Percentiles rank a stretch among this genome's conserved stretches.
phyloP scores from a whole-genome alignment of 2,329 filamentous ascomycete species.

The Neonectria hederae region DNA sequence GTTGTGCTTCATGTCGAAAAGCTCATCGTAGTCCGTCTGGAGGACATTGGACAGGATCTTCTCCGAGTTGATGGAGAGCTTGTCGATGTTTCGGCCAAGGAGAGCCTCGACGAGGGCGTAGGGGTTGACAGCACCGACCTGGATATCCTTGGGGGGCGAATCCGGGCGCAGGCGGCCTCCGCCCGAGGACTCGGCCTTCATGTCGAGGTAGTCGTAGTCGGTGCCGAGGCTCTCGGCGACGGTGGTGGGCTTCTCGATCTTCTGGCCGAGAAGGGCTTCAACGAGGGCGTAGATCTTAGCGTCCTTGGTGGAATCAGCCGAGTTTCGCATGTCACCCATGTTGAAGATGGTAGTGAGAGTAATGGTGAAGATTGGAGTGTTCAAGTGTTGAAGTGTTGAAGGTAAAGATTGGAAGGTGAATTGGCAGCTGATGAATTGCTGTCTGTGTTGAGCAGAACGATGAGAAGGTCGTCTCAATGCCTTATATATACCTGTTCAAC shows the following conservation, averaged over 20 bases:
- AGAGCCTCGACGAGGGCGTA: constrained; percentile 56
- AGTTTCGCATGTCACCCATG: constrained; percentile 31
- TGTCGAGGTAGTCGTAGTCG: constrained; percentile 49
- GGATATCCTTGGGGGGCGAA: constrained; percentile 50
- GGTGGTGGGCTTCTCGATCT: constrained; percentile 40
- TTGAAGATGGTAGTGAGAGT: constrained; percentile 4
- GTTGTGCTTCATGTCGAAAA: constrained; percentile 56
- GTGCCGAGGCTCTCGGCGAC: constrained; percentile 40
- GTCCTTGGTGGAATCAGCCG: constrained; percentile 19
- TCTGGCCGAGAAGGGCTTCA: constrained; percentile 50
- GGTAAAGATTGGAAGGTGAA: neutral
- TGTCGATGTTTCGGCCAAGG: constrained; percentile 53
- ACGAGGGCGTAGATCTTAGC: constrained; percentile 46
- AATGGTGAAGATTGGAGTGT: neutral
- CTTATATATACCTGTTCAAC: neutral
- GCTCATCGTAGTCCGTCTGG: constrained; percentile 58
- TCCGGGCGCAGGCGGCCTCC: constrained; percentile 43
- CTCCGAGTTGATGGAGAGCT: constrained; percentile 45
- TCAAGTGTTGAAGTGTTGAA: neutral
- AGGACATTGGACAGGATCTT: constrained; percentile 53
- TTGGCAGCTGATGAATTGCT: neutral
- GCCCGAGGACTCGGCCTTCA: constrained; percentile 32
- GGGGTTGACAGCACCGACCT: constrained; percentile 54
- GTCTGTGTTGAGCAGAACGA: neutral
- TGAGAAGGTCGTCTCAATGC: neutral